Percentiles rank a stretch among this genome's conserved stretches.
Conservation (phyloP, 2,329 filamentous ascomycete species). For the Rutstroemia sp. region DNA sequence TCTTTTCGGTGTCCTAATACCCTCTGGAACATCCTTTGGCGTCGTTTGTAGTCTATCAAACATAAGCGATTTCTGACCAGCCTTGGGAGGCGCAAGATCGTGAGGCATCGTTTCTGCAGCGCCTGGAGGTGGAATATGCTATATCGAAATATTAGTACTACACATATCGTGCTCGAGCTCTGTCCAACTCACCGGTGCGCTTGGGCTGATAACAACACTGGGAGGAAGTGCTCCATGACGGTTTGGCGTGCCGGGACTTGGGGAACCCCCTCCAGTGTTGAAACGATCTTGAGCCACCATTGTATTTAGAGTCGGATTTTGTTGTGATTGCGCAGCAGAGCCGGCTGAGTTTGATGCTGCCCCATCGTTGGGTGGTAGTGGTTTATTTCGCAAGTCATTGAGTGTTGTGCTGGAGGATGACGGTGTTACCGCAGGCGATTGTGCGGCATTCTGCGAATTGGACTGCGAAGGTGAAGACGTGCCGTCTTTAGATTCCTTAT, state of each 20-base stretch:
- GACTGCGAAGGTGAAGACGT: conserved; percentile 65
- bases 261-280: conserved; percentile 31
- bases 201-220: conserved; percentile 90
- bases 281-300: conserved; percentile 37
- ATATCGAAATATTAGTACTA: conserved; percentile 5
- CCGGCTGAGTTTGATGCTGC: conserved; percentile 15
- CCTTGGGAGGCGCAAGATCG: conserved; percentile 89
- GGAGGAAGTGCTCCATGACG: conserved; percentile 64
- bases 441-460: conserved; percentile 44
- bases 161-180: background rate
- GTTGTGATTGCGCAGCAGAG: conserved; percentile 25
- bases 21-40: conserved; percentile 93
- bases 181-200: conserved; percentile 67
- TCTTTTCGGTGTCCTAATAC: conserved; percentile 87
- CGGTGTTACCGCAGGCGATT: conserved; percentile 65
- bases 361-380: conserved; percentile 51
- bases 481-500: conserved; percentile 66
- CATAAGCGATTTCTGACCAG: conserved; percentile 79
- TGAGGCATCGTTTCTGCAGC: conserved; percentile 97
- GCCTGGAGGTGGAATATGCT: conserved; percentile 90
- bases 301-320: conserved; percentile 22
- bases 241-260: conserved; percentile 49
- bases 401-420: conserved; percentile 85
- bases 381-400: conserved; percentile 79
- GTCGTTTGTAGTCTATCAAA: conserved; percentile 88